These are phyloP conservation scores for Physcomitrium patens DNA, from an alignment of 225 moss, liverwort and hornwort species.

Conservation along the genomic window DNA sequence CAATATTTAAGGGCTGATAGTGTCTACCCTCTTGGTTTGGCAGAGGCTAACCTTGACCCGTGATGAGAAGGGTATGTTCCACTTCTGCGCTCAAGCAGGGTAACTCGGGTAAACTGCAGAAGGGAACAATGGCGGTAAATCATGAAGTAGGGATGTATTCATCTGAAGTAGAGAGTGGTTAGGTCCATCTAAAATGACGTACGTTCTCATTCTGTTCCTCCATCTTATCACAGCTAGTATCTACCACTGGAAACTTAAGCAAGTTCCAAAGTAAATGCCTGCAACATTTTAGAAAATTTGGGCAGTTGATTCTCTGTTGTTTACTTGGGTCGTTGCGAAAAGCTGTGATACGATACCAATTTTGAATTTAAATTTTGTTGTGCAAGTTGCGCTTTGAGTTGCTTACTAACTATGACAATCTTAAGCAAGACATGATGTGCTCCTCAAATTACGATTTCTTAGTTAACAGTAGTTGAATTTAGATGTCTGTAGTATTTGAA, in stretches of 20 bases:
- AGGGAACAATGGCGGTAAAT: conserved; percentile 32
- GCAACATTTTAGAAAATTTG: conserved; percentile 35
- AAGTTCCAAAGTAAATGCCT: conserved; percentile 58
- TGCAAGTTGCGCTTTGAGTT: neutral
- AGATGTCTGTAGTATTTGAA: neutral
- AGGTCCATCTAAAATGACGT: conserved; percentile 30
- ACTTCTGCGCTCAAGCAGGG: neutral
- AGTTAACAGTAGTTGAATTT: neutral
- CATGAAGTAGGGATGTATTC: conserved; percentile 30
- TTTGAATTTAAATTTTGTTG: neutral
- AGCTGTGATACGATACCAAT: conserved; percentile 19
- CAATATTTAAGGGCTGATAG: neutral
- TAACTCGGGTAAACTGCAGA: neutral
- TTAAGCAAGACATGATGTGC: neutral
- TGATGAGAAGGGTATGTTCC: neutral
- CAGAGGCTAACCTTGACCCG: neutral
- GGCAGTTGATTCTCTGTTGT: conserved; percentile 1
- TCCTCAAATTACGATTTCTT: neutral
- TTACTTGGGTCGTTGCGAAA: neutral
- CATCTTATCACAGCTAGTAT: conserved; percentile 67
- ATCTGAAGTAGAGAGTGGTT: neutral
- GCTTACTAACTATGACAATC: neutral
- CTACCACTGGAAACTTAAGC: conserved; percentile 68
- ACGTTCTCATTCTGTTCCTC: conserved; percentile 36
- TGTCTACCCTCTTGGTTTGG: conserved; percentile 23